Base-by-base conservation (phyloP, 352 stramenopile species). In the Phytophthora sojae region DNA sequence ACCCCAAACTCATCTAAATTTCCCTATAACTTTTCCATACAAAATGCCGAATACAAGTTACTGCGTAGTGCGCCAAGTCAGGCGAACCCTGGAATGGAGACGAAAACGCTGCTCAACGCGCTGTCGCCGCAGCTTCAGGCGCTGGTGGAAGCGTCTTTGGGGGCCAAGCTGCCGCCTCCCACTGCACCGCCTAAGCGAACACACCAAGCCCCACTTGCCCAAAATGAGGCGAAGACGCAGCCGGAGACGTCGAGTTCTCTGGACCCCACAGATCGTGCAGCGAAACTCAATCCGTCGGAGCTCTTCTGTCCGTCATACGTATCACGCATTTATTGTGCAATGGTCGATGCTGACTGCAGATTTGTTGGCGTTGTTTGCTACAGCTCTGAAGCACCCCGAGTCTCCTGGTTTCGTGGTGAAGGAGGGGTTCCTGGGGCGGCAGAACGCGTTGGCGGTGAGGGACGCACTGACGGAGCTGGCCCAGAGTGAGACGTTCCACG, bases 61-160 rank as follows among this genome's bases (percentile, higher is more conserved):
- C 35, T 12, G 35, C 35, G 35, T 12, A 8, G 35, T 12, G 35
- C 9, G 35, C 9, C n/a, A n/a, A n/a, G n/a, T n/a, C n/a, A n/a
- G n/a, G n/a, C n/a, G n/a, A n/a, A n/a, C n/a, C n/a, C n/a, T n/a
- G n/a, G n/a, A n/a, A 76, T 76, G 63, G 63, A 73, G 29, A 65
- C 26, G 26, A 30, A 65, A 39, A 67, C 84, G 54, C 57, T 94
- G 53, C 65, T 94, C 39, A 81, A 75, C 44, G 71, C 78, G 44
- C 67, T 92, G 17, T 92, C 86, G 26, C 84, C 86, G 65, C 79
- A 91, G 69, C 75, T 92, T 4, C 79, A 86, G 74, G 79, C 76
- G 69, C 78, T 90, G 26, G 80, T 94, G 44, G 82, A 89, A 68
- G 78, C 81, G 4, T 91, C 81, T 42, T 67, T 94, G 4, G 86